These are phyloP conservation scores for Cercophora sp. DNA, from an alignment of 495 filamentous ascomycete species.

Conservation along the genomic window DNA sequence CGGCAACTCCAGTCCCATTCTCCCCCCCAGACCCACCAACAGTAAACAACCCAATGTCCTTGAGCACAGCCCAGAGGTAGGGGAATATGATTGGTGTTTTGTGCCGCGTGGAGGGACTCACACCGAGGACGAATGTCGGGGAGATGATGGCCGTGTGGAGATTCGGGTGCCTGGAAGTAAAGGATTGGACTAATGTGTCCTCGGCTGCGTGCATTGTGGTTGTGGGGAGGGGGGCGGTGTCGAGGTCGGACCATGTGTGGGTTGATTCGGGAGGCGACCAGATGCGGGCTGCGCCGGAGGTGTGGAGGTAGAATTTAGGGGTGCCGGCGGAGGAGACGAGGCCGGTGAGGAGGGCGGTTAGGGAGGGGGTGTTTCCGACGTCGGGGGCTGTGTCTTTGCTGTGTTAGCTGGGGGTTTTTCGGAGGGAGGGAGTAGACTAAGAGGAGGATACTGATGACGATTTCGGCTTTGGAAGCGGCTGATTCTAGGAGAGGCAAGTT, in stretches of 20 bases:
- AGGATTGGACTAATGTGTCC: slow-evolving; percentile 3
- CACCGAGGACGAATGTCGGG: slow-evolving; percentile 13
- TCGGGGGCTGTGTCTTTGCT: slow-evolving; percentile 5
- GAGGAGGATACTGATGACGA: slow-evolving; percentile 11
- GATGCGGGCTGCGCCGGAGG: slow-evolving; percentile 15
- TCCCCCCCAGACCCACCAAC: slow-evolving; percentile 4
- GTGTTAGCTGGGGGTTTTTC: neutral
- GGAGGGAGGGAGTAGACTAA: neutral
- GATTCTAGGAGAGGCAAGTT: neutral
- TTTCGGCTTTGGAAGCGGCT: slow-evolving; percentile 4
- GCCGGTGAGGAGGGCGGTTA: slow-evolving; percentile 9
- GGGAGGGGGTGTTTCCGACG: neutral
- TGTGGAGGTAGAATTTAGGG: slow-evolving; percentile 16
- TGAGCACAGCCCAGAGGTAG: slow-evolving; percentile 5
- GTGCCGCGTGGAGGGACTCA: slow-evolving; percentile 3
- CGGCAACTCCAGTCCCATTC: slow-evolving; percentile 13
- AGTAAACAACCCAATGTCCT: neutral
- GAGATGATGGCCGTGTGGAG: slow-evolving; percentile 15
- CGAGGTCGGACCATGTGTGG: slow-evolving; percentile 4
- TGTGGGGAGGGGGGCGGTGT: slow-evolving; percentile 4
- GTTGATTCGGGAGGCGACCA: slow-evolving; percentile 1
- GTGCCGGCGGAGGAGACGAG: slow-evolving; percentile 1
- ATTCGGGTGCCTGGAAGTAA: neutral
- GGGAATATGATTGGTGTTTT: slow-evolving; percentile 11
- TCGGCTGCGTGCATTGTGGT: slow-evolving; percentile 5